Conservation (phyloP, 345 rosid species). For the Eucalyptus tenuipes region DNA sequence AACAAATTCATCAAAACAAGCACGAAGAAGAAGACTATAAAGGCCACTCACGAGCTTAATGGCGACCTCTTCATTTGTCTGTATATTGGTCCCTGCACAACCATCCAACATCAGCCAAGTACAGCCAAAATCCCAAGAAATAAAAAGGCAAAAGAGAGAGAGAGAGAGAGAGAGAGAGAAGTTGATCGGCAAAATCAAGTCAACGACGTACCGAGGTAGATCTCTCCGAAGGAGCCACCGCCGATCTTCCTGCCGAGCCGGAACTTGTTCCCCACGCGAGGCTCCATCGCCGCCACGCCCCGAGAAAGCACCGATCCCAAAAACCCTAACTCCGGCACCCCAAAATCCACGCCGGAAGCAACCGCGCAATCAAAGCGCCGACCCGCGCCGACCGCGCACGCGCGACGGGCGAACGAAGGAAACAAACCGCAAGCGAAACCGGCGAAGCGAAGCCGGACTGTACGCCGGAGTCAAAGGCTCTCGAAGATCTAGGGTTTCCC, state of each 20-base stretch:
- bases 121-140: neutral
- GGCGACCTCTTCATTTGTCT: conserved; percentile 95
- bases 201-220: conserved; percentile 65
- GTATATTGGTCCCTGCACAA: conserved; percentile 65
- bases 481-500: neutral
- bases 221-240: conserved; percentile 96
- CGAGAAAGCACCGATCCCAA: neutral
- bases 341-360: too few relatives aligned
- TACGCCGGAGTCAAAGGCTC: neutral
- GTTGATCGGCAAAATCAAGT: neutral
- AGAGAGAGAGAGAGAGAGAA: neutral
- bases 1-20: neutral
- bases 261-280: conserved; percentile 82
- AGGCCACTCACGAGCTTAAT: conserved; percentile 84
- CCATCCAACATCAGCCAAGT: neutral
- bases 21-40: neutral
- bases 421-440: neutral
- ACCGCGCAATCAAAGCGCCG: neutral
- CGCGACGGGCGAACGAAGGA: neutral
- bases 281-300: conserved; percentile 39
- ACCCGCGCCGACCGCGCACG: neutral
- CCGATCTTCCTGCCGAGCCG: conserved; percentile 94
- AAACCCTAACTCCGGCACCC: neutral
- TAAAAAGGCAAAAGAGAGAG: neutral
- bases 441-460: neutral